Base-by-base conservation (phyloP, 2,329 filamentous ascomycete genomes). In the Colletotrichum camelliae region DNA sequence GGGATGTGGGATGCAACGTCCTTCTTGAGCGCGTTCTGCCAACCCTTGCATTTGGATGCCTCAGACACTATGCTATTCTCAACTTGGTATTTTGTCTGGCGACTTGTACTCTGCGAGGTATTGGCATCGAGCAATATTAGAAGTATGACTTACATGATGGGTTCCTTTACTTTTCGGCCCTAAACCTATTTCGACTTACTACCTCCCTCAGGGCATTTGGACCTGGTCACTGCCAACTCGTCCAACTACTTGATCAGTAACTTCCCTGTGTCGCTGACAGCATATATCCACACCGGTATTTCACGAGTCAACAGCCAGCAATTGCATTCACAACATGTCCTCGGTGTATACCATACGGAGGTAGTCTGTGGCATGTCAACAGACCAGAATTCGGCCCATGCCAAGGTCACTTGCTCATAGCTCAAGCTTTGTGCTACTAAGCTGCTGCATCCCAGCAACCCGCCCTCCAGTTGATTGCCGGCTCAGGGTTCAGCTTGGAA, bases 1-100 rank as follows among this genome's bases (percentile, higher is more conserved):
- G 61, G 68, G 72, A 67, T 75, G 68, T 74, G 71, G 39, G 43
- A 64, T 70, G 67, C 57, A 70, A 61, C 55, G 58, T 37, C 48
- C 35, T 57, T 52, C 43, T 52, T 21, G 43, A 52, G 43, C 61
- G 61, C 31, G 27, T 31, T 27, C 37, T 16, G 33, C 58, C 18
- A 24, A 13, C 37, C 37, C 72, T 75, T 75, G 68, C 68, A 72
- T 37, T 31, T 18, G 31, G 27, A 55, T 35, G 35, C 24, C 18
- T 24, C 27, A 58, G 55, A 24, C 24, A 27, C 24, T 27, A 27
- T 27, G 24, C 24, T 16, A 9, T 27, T 58, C 13, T 24, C 9
- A 18, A 24, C 55, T 16, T 24, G 55, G 21, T 16, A 16, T 58
- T 29, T 27, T 18, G 55, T 58, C 55, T 58, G 10, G 10, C 43